phyloP scores from a whole-genome alignment of 2,329 filamentous ascomycete species.

The Ceratocystis colombiana region DNA sequence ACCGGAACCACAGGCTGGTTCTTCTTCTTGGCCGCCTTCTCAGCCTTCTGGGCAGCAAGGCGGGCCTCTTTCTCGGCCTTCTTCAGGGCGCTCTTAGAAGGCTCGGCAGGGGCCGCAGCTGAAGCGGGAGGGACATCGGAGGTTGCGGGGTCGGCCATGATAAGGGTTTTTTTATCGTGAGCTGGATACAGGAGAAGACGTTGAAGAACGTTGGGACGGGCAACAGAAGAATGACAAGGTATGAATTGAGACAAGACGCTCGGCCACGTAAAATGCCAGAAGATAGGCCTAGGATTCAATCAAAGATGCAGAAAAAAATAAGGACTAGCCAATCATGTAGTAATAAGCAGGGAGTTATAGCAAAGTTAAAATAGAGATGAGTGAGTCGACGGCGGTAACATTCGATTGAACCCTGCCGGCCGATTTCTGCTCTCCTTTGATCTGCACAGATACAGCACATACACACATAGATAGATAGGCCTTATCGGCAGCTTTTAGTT shows the following conservation, averaged over 20 bases:
- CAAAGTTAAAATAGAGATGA: background rate
- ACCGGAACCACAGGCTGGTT: slow-evolving; percentile 44
- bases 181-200: background rate
- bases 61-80: slow-evolving; percentile 56
- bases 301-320: slow-evolving; percentile 12
- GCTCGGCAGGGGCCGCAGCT: slow-evolving; percentile 31
- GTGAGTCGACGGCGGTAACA: background rate
- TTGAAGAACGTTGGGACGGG: slow-evolving; percentile 9
- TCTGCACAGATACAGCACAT: background rate
- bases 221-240: background rate
- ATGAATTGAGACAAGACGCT: background rate
- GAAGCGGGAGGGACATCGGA: slow-evolving; percentile 27
- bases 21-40: slow-evolving; percentile 49
- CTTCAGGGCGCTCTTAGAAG: slow-evolving; percentile 54
- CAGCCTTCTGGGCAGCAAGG: slow-evolving; percentile 51
- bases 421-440: background rate
- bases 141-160: slow-evolving; percentile 27
- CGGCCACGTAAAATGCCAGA: background rate
- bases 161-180: slow-evolving; percentile 5
- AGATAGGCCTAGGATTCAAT: slow-evolving; percentile 18
- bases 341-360: slow-evolving; percentile 15
- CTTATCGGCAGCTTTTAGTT: background rate
- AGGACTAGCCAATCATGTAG: slow-evolving; percentile 8
- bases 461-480: background rate
- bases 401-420: background rate